Percentiles rank a stretch among this genome's conserved stretches.
Evolutionary conservation across 2,329 filamentous ascomycete species (phyloP).

Genomic region (Atkinsonella texensis): DNA sequence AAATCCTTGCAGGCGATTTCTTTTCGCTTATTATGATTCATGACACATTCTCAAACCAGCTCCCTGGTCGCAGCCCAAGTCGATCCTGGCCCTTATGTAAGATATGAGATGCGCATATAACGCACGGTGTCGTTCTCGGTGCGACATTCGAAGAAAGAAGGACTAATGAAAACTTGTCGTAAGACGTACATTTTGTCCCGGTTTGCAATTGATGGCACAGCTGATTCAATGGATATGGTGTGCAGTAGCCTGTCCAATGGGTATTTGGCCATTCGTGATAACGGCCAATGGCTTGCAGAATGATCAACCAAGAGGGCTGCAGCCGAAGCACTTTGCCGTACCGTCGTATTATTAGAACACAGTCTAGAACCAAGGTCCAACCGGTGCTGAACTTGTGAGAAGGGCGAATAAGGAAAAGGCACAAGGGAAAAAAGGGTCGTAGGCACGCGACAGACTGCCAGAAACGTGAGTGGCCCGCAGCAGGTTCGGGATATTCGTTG

Average conservation of each 20-base stretch:
- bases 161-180: too few relatives aligned
- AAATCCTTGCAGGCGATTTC: too few relatives aligned
- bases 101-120: too few relatives aligned
- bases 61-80: too few relatives aligned
- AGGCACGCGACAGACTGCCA: constrained; percentile 4
- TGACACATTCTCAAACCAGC: too few relatives aligned
- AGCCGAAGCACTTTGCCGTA: not conserved
- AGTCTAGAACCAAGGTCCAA: not conserved
- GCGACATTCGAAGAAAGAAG: too few relatives aligned
- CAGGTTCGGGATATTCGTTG: not conserved
- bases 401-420: not conserved
- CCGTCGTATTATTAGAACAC: too few relatives aligned
- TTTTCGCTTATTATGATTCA: too few relatives aligned
- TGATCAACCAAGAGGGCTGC: not conserved
- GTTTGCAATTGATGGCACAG: not conserved
- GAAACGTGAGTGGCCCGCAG: not conserved
- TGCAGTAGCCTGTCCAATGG: not conserved
- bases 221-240: too few relatives aligned
- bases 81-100: too few relatives aligned
- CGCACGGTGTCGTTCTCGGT: too few relatives aligned
- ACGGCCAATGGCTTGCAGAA: not conserved
- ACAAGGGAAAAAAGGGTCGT: not conserved
- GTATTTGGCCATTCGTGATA: not conserved
- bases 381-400: not conserved
- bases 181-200: too few relatives aligned